Percentiles rank a stretch among this genome's conserved stretches.
phyloP scores from a whole-genome alignment of 371 early-diverging fungal species.

The Mortierella sp. region DNA sequence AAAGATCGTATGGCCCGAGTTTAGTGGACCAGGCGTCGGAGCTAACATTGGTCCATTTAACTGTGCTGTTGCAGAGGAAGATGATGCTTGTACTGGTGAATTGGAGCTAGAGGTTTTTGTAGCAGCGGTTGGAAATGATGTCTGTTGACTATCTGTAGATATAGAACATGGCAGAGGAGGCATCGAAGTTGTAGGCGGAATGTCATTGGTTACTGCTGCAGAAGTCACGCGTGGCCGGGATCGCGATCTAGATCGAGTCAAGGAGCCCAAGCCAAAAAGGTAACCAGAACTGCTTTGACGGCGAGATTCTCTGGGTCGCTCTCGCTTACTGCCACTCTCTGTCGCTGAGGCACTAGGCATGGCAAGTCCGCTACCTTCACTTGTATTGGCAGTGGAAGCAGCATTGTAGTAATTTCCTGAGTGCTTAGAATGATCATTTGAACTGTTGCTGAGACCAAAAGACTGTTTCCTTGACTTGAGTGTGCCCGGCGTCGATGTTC shows the following conservation, averaged over 20 bases:
- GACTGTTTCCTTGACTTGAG: conserved; percentile 50
- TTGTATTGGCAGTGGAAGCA: neutral
- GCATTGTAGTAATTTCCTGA: conserved; percentile 10
- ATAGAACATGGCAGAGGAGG: neutral
- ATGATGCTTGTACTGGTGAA: neutral
- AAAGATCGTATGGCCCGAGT: conserved; percentile 34
- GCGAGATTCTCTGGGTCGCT: conserved; percentile 29
- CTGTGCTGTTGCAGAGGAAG: neutral
- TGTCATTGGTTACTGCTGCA: neutral
- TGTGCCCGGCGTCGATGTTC: conserved; percentile 22
- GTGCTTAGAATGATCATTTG: conserved; percentile 15
- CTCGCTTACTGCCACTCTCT: conserved; percentile 7
- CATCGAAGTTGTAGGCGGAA: neutral
- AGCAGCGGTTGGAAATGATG: neutral
- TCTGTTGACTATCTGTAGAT: neutral
- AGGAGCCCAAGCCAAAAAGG: conserved; percentile 37
- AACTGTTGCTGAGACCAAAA: conserved; percentile 18
- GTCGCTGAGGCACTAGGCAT: neutral
- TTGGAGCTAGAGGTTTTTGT: neutral
- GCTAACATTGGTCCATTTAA: neutral
- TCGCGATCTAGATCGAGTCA: conserved; percentile 33
- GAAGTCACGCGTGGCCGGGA: conserved; percentile 42
- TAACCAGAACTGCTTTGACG: conserved; percentile 45
- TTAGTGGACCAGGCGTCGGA: neutral
- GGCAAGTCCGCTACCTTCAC: neutral